Base-by-base conservation (phyloP, 73 alveolate species). In the Paraurostyla sp. region DNA sequence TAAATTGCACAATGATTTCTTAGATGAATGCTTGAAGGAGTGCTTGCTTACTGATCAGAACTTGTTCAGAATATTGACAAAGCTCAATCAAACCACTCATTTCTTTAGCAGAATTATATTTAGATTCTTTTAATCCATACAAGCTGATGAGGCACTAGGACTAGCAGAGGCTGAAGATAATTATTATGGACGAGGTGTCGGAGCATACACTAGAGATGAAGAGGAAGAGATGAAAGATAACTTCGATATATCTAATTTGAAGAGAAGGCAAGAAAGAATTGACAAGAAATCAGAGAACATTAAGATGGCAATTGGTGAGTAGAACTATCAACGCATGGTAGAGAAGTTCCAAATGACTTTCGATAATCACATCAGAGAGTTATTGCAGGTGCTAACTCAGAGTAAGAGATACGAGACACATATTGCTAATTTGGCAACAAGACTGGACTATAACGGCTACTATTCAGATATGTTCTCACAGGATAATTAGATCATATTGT, bases 11-110 rank as follows among this genome's bases (percentile, higher is more conserved):
- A 97, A 95, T 69, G 85, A 87, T 52, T 97, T 97, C 95, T 94
- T 96, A 35, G 99, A 97, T 83, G 94, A 92, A 71, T 97, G 99
- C 92, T 81, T 97, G 50, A 96, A 94, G 71, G 99, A 97, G 78
- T 95, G 98, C 85, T 91, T 95, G 38, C 83, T 95, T 38, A 82
- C 94, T 18, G 97, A 95, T 73, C 78, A 92, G 62, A 92, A 87
- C 73, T 71, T 93, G 32, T 80, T 91, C 40, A 93, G 92, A 40
- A 93, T 88, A 33, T 71, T 92, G 86, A 95, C 88, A 58, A 93
- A 93, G 46, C 88, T 95, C n/a, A 56, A 91, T 52, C 88, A 91
- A 50, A 91, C 96, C 63, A 88, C 95, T 71, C 69, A 83, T 51
- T 92, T 87, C 91, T 94, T 94, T 86, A 56, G 97, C 35, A 89